Conservation (phyloP, 2,329 filamentous ascomycete genomes). For the Chalara sp. region DNA sequence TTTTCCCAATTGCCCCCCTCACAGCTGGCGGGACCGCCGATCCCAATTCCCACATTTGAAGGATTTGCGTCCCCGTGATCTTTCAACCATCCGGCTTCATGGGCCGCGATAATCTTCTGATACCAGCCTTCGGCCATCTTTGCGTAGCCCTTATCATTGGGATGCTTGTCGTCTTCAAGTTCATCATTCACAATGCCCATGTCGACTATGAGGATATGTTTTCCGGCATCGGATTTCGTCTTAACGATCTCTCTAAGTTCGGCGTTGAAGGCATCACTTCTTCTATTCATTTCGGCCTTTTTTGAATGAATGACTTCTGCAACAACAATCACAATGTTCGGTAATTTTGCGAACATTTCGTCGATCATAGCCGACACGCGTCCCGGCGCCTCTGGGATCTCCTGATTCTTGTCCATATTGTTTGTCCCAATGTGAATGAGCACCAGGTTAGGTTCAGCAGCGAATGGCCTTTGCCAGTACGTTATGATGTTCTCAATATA, state of each 20-base stretch:
- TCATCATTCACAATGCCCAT: slow-evolving; percentile 4
- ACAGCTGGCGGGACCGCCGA: slow-evolving; percentile 5
- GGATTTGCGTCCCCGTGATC: too few relatives aligned
- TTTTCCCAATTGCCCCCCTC: not conserved
- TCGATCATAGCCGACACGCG: slow-evolving; percentile 28
- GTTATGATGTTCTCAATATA: slow-evolving; percentile 25
- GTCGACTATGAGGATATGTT: slow-evolving; percentile 9
- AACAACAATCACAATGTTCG: slow-evolving; percentile 30
- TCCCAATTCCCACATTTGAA: too few relatives aligned
- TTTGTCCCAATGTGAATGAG: slow-evolving; percentile 30
- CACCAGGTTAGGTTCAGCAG: slow-evolving; percentile 25
- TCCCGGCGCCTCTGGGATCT: slow-evolving; percentile 23
- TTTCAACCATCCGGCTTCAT: too few relatives aligned
- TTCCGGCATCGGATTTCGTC: not conserved
- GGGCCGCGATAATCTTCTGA: slow-evolving; percentile 1
- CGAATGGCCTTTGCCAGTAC: slow-evolving; percentile 10
- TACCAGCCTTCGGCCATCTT: slow-evolving; percentile 8
- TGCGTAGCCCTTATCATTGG: slow-evolving; percentile 9
- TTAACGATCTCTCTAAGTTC: slow-evolving; percentile 8
- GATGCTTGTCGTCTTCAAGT: slow-evolving; percentile 5
- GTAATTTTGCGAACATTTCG: slow-evolving; percentile 22
- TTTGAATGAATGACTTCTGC: slow-evolving; percentile 27
- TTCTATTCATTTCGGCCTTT: not conserved
- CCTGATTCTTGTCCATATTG: slow-evolving; percentile 21
- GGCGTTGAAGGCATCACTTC: slow-evolving; percentile 8